Percentiles rank a stretch among this genome's conserved stretches.
Conservation (phyloP, 768 basidiomycete species). For the Serendipita sp. region DNA sequence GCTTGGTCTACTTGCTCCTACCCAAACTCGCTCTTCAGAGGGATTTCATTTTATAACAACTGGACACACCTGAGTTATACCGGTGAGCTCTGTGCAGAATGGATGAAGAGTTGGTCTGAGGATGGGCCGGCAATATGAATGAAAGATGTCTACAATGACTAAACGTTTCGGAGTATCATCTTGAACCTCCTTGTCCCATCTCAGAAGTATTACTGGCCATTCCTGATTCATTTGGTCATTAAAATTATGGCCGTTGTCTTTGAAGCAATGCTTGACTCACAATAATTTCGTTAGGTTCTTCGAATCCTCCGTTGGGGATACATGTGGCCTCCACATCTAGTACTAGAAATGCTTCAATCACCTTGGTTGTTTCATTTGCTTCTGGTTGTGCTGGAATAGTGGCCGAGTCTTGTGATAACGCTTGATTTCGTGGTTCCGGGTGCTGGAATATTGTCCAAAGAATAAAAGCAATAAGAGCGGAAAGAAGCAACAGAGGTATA, state of each 20-base stretch:
- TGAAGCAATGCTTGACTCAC: constrained; percentile 29
- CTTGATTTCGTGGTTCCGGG: not conserved
- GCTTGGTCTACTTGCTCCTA: constrained; percentile 70
- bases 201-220: constrained; percentile 79
- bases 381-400: constrained; percentile 30
- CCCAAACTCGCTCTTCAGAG: not conserved
- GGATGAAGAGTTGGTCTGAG: constrained; percentile 68
- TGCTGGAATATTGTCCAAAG: not conserved
- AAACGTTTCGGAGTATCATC: constrained; percentile 39
- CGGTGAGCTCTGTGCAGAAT: constrained; percentile 80
- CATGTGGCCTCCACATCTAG: constrained; percentile 87
- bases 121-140: constrained; percentile 70
- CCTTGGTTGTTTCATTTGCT: constrained; percentile 11
- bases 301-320: constrained; percentile 45
- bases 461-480: constrained; percentile 2
- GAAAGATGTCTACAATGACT: constrained; percentile 65
- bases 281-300: constrained; percentile 92
- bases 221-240: constrained; percentile 36
- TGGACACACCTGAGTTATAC: constrained; percentile 74
- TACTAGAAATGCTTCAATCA: constrained; percentile 42
- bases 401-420: not conserved
- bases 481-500: not conserved
- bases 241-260: constrained; percentile 4
- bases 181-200: constrained; percentile 51
- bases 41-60: constrained; percentile 7